A percentile compares a stretch with the other conserved stretches of the same genome.
These are phyloP conservation scores for Phytophthora rubi DNA, from an alignment of 352 stramenopile species.

Conservation along the genomic window DNA sequence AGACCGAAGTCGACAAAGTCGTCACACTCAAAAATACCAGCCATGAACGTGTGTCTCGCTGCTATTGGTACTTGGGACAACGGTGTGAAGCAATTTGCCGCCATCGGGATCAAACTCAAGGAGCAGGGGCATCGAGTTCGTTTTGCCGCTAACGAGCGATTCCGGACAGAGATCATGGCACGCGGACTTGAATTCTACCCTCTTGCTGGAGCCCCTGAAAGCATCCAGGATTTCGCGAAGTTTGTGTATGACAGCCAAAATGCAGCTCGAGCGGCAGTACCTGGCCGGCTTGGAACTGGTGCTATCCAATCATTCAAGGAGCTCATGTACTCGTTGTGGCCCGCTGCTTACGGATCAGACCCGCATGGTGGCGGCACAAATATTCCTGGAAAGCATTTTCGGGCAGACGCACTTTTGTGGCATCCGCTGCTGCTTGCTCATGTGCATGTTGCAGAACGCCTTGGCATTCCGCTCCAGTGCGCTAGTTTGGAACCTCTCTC, in stretches of 20 bases:
- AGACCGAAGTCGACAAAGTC: slow-evolving; percentile 1
- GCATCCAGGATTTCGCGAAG: slow-evolving; percentile 33
- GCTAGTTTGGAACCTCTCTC: slow-evolving; percentile 46
- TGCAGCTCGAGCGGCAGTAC: slow-evolving; percentile 15
- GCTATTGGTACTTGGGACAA: slow-evolving; percentile 57
- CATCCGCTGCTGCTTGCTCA: slow-evolving; percentile 55
- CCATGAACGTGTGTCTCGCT: slow-evolving; percentile 48
- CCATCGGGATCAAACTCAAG: slow-evolving; percentile 62
- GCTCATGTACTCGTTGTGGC: slow-evolving; percentile 51
- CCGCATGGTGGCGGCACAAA: slow-evolving; percentile 37
- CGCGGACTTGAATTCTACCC: slow-evolving; percentile 58
- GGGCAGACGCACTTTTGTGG: slow-evolving; percentile 51
- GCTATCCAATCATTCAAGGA: slow-evolving; percentile 44
- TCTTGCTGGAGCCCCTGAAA: slow-evolving; percentile 38
- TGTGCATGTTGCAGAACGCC: slow-evolving; percentile 53
- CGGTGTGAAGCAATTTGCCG: slow-evolving; percentile 60
- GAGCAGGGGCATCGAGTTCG: slow-evolving; percentile 80
- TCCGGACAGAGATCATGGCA: slow-evolving; percentile 57
- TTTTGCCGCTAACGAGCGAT: slow-evolving; percentile 75
- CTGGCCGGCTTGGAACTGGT: slow-evolving; percentile 27
- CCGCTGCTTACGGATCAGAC: slow-evolving; percentile 48
- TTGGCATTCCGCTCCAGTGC: slow-evolving; percentile 59
- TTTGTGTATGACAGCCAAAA: slow-evolving; percentile 34
- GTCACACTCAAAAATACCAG: slow-evolving; percentile 15
- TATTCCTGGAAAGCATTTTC: slow-evolving; percentile 41